A percentile compares a stretch with the other conserved stretches of the same genome.
Conservation (phyloP, 2,329 filamentous ascomycete species). For the Paecilomyces niveus region DNA sequence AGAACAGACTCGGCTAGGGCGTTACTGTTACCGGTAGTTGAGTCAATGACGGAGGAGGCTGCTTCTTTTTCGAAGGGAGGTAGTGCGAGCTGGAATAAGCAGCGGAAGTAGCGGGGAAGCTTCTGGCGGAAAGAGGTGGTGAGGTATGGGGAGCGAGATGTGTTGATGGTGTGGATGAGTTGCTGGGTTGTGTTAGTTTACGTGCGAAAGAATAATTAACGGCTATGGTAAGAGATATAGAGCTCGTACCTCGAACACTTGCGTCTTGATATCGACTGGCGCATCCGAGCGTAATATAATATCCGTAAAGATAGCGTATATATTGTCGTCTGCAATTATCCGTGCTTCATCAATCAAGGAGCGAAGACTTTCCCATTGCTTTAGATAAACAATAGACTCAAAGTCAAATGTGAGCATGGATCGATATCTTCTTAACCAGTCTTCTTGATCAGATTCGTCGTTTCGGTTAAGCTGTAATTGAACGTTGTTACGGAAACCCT, state of each 20-base stretch:
- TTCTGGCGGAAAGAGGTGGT: conserved; percentile 33
- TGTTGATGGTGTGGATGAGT: conserved; percentile 59
- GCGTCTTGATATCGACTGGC: conserved; percentile 24
- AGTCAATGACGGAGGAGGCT: conserved; percentile 40
- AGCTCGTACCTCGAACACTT: conserved; percentile 36
- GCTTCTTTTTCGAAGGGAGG: conserved; percentile 14
- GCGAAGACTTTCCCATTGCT: conserved; percentile 60
- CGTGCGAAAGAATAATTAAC: conserved; percentile 36
- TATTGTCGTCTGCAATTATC: conserved; percentile 27
- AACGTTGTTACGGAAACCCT: conserved; percentile 47
- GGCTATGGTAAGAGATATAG: conserved; percentile 21
- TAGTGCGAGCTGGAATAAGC: conserved; percentile 60
- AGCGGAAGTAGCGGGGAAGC: conserved; percentile 70
- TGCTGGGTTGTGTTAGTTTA: conserved; percentile 44
- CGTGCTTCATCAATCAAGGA: conserved; percentile 48
- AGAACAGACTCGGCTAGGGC: conserved; percentile 26
- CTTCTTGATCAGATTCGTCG: conserved; percentile 39
- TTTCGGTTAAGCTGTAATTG: conserved; percentile 34
- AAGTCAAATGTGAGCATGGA: conserved; percentile 70
- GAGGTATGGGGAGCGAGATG: conserved; percentile 46
- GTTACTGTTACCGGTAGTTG: background rate
- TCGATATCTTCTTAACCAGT: conserved; percentile 56
- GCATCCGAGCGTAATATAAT: conserved; percentile 50
- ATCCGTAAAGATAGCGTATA: conserved; percentile 61
- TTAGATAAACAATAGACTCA: conserved; percentile 62